phyloP scores from a whole-genome alignment of 2,329 filamentous ascomycete species.

The Ophiocordyceps australis region DNA sequence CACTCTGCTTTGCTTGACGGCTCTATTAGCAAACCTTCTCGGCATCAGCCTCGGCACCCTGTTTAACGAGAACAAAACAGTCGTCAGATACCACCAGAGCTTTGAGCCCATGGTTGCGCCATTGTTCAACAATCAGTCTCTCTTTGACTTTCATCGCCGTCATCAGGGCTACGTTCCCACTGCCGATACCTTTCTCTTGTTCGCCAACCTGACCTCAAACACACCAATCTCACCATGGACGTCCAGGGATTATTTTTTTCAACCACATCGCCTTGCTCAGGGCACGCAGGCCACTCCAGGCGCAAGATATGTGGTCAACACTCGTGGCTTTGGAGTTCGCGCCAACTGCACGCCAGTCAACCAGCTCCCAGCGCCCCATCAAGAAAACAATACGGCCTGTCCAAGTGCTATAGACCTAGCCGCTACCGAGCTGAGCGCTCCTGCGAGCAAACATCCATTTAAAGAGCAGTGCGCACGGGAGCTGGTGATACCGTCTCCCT shows the following conservation, averaged over 20 bases:
- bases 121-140: slow-evolving; percentile 7
- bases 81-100: slow-evolving; percentile 1
- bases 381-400: not conserved
- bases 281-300: fast-evolving
- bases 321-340: slow-evolving; percentile 10
- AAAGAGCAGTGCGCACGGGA: not conserved
- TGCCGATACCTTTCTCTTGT: not conserved
- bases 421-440: not conserved
- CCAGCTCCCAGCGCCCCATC: not conserved
- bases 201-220: slow-evolving; percentile 22
- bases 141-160: slow-evolving; percentile 14
- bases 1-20: slow-evolving; percentile 23
- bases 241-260: slow-evolving; percentile 22
- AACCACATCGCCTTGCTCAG: slow-evolving; percentile 17
- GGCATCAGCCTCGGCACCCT: slow-evolving; percentile 31
- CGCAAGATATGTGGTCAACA: slow-evolving; percentile 4
- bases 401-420: not conserved
- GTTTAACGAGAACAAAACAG: slow-evolving; percentile 18
- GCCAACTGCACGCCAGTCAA: slow-evolving; percentile 7
- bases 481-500: not conserved
- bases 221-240: slow-evolving; percentile 32
- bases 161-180: not conserved
- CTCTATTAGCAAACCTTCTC: slow-evolving; percentile 31
- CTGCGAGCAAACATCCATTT: no score
- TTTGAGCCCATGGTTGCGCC: slow-evolving; percentile 4